Conservation (phyloP, 2,329 filamentous ascomycete genomes). For the Didymella segeticola region DNA sequence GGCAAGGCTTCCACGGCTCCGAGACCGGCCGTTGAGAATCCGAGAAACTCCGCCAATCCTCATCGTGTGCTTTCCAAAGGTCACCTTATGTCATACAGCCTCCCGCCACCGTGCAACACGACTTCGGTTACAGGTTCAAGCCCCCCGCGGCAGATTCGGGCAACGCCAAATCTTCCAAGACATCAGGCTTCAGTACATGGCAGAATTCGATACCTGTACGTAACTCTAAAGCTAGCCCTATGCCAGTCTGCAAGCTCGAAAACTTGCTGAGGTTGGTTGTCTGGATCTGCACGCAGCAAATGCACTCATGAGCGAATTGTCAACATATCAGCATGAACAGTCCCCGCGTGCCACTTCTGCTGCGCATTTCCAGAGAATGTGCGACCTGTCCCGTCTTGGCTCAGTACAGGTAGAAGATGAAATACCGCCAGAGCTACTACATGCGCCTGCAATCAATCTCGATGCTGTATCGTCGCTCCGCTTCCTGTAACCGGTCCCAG, state of each 20-base stretch:
- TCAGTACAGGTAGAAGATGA: neutral
- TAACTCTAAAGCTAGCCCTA: constrained; percentile 27
- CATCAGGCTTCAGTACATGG: constrained; percentile 5
- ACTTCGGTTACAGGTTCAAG: constrained; percentile 18
- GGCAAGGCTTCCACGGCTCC: constrained; percentile 33
- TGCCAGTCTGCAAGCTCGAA: constrained; percentile 23
- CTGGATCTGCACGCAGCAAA: constrained; percentile 17
- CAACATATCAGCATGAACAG: neutral
- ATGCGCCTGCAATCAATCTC: constrained; percentile 1
- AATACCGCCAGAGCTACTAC: neutral
- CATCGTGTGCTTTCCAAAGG: constrained; percentile 5
- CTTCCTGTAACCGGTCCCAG: constrained; percentile 8
- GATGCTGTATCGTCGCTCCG: constrained; percentile 15
- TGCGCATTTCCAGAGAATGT: constrained; percentile 5
- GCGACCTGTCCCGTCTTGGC: constrained; percentile 7
- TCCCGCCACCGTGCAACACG: constrained; percentile 17
- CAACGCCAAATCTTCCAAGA: constrained; percentile 24
- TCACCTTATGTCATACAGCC: constrained; percentile 27
- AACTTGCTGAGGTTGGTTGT: constrained; percentile 20
- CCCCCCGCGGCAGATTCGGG: constrained; percentile 17
- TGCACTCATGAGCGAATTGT: constrained; percentile 3
- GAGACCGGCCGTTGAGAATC: constrained; percentile 20
- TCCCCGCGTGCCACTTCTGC: neutral
- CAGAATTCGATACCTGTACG: constrained; percentile 31
- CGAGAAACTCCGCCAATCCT: constrained; percentile 30